phyloP scores from a whole-genome alignment of 1,284 basidiomycete genomes.

The Pholiota adiposa region DNA sequence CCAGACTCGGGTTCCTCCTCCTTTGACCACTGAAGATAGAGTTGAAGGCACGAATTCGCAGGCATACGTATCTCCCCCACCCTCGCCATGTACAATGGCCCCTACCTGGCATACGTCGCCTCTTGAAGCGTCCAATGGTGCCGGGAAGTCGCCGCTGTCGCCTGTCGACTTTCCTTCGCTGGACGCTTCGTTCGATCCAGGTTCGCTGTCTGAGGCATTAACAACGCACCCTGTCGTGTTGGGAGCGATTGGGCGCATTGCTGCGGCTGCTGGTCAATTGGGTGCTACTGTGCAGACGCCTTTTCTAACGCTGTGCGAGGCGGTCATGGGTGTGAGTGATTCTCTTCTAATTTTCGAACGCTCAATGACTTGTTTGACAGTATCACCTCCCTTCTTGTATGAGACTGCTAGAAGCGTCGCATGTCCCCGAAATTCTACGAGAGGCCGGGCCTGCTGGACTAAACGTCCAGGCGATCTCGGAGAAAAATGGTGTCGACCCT shows the following conservation, averaged over 20 bases:
- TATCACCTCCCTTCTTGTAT: conserved; percentile 74
- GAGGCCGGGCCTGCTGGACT: conserved; percentile 60
- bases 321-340: conserved; percentile 60
- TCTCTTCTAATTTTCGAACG: not conserved
- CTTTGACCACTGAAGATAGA: not conserved
- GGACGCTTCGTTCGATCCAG: conserved; percentile 50
- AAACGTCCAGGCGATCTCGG: conserved; percentile 59
- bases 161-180: conserved; percentile 64
- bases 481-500: conserved; percentile 47
- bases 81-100: conserved; percentile 35
- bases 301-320: conserved; percentile 69
- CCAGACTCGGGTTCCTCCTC: conserved; percentile 10
- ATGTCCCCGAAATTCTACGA: conserved; percentile 67
- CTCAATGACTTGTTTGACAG: conserved; percentile 35
- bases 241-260: conserved; percentile 61
- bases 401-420: conserved; percentile 67
- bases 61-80: conserved; percentile 47
- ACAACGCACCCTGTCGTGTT: conserved; percentile 60
- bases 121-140: not conserved
- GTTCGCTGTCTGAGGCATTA: conserved; percentile 53
- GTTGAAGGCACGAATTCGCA: conserved; percentile 18
- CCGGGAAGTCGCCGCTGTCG: not conserved
- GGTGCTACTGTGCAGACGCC: conserved; percentile 64
- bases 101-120: conserved; percentile 13
- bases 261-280: conserved; percentile 71